Percentiles rank a stretch among this genome's conserved stretches.
Evolutionary conservation across 2,329 filamentous ascomycete species (phyloP).

Genomic region (Madurella fahalii): DNA sequence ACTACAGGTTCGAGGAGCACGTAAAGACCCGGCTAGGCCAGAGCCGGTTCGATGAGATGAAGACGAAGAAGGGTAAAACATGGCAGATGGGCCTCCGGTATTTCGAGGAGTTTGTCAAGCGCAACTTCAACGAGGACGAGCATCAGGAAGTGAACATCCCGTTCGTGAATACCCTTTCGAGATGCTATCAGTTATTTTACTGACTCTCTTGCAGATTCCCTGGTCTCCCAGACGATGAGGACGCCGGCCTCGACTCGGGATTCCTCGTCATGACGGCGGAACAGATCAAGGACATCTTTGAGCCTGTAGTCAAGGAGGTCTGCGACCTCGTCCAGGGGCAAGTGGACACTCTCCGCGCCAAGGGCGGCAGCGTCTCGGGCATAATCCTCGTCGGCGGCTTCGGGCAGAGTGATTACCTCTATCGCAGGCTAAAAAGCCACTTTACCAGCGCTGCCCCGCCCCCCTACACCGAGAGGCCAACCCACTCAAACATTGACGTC

Average conservation of each 20-base stretch:
- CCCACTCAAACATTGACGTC: conserved; percentile 50
- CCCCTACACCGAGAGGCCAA: conserved; percentile 66
- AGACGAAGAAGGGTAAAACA: conserved; percentile 70
- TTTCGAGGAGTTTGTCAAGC: conserved; percentile 81
- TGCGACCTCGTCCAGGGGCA: conserved; percentile 65
- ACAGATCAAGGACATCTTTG: conserved; percentile 69
- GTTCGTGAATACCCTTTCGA: conserved; percentile 37
- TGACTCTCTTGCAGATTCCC: conserved; percentile 52
- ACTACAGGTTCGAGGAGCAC: conserved; percentile 77
- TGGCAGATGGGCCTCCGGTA: conserved; percentile 77
- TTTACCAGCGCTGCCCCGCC: conserved; percentile 58
- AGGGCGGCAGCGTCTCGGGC: conserved; percentile 62
- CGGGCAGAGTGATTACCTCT: conserved; percentile 73
- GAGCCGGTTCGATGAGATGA: conserved; percentile 68
- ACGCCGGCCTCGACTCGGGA: conserved; percentile 68
- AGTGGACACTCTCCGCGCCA: conserved; percentile 58
- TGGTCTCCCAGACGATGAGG: conserved; percentile 71
- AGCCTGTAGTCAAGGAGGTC: conserved; percentile 68
- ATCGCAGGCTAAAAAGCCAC: conserved; percentile 64
- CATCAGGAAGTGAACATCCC: conserved; percentile 74
- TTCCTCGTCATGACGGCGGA: conserved; percentile 69
- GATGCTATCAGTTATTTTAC: neutral
- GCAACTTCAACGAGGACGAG: conserved; percentile 77
- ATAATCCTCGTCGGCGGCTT: conserved; percentile 81
- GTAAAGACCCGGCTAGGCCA: conserved; percentile 64